Percentiles rank a stretch among this genome's conserved stretches.
Evolutionary conservation across 73 alveolate genomes (phyloP).

Genomic region (Uronychia binucleata): DNA sequence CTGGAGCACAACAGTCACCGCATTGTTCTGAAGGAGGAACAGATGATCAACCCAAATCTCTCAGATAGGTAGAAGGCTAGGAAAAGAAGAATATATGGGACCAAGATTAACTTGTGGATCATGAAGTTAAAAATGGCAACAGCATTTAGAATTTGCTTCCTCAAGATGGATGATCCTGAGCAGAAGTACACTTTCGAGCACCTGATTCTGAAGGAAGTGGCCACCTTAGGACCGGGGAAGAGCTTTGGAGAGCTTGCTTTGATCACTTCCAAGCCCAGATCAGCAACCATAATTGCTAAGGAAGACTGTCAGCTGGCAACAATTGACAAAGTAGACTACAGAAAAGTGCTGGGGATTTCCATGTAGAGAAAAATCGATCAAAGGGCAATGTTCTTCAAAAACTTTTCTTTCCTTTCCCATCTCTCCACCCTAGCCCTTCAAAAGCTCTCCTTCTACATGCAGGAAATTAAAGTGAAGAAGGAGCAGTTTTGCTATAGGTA

Average conservation of each 20-base stretch:
- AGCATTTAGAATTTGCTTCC: background rate
- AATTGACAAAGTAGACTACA: slow-evolving; percentile 27
- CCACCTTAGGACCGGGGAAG: slow-evolving; percentile 29
- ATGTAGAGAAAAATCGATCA: background rate
- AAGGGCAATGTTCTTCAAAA: background rate
- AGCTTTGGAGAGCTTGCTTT: slow-evolving; percentile 50
- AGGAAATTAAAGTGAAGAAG: background rate
- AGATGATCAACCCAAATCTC: background rate
- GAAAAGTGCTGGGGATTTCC: slow-evolving; percentile 15
- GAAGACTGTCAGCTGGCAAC: slow-evolving; percentile 44
- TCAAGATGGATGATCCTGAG: background rate
- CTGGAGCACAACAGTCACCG: background rate
- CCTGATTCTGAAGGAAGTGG: slow-evolving; percentile 12
- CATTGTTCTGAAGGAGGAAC: background rate
- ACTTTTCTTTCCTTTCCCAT: background rate
- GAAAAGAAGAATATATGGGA: background rate
- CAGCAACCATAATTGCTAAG: slow-evolving; percentile 30
- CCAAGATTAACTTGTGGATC: background rate
- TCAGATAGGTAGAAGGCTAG: background rate
- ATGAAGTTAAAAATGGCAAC: background rate
- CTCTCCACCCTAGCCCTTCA: background rate
- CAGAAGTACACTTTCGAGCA: background rate
- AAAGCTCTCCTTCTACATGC: background rate
- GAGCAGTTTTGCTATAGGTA: background rate
- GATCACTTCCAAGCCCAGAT: slow-evolving; percentile 29